Evolutionary conservation across 75 land plant genomes (phyloP).

Genomic region (Cryptomeria japonica): DNA sequence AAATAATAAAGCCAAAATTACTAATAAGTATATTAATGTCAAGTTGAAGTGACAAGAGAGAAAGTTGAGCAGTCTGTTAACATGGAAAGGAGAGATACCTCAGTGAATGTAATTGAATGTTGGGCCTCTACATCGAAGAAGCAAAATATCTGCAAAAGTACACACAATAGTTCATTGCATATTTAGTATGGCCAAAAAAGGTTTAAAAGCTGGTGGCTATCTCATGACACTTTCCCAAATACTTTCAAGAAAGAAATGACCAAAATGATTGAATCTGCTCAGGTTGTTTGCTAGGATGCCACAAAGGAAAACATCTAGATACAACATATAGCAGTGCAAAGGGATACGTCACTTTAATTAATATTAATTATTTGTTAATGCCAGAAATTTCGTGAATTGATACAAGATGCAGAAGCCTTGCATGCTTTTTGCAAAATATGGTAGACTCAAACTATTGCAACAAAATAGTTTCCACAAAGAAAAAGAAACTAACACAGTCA

Average conservation of each 20-base stretch:
- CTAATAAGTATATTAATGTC: background rate
- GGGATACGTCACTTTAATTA: background rate
- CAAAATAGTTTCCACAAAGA: background rate
- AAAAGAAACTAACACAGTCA: background rate
- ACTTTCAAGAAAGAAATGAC: background rate
- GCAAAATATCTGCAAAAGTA: conserved; percentile 49
- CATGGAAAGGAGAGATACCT: conserved; percentile 32
- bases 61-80: background rate
- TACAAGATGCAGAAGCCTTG: background rate
- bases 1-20: background rate
- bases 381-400: background rate
- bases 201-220: background rate
- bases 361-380: background rate
- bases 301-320: background rate
- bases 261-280: background rate
- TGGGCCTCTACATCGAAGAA: conserved; percentile 52
- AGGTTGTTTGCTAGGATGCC: background rate
- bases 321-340: background rate
- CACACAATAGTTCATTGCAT: background rate
- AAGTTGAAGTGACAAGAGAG: background rate
- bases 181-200: background rate
- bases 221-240: background rate
- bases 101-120: conserved; percentile 55
- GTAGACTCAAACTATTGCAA: background rate
- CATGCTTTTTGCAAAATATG: background rate